phyloP scores from a whole-genome alignment of 805 yeast species.

The Nakazawaea ishiwadae region DNA sequence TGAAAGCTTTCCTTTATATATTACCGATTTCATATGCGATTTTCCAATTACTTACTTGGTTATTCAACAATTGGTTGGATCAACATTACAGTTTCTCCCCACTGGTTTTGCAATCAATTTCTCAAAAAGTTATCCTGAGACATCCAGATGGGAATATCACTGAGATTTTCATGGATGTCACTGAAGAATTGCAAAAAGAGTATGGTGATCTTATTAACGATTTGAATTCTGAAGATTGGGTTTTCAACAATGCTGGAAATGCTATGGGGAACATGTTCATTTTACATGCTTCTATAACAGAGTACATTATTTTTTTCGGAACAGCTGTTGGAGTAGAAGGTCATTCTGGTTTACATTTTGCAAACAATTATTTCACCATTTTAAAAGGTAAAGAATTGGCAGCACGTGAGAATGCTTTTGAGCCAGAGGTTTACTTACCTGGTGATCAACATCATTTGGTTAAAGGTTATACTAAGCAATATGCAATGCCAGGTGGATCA shows the following conservation, averaged over 20 bases:
- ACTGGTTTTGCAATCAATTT: conserved; percentile 50
- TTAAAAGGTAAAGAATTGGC: conserved; percentile 76
- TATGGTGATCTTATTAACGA: conserved; percentile 78
- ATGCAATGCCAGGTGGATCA: conserved; percentile 74
- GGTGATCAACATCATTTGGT: conserved; percentile 82
- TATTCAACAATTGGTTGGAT: conserved; percentile 67
- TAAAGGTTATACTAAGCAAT: conserved; percentile 78
- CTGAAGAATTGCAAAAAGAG: conserved; percentile 48
- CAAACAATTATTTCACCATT: conserved; percentile 96
- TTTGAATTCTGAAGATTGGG: conserved; percentile 79
- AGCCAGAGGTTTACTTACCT: conserved; percentile 71
- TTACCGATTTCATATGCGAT: background rate
- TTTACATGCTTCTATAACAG: conserved; percentile 90
- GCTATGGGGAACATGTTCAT: conserved; percentile 98
- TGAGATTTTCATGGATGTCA: conserved; percentile 57
- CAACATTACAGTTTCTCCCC: conserved; percentile 66
- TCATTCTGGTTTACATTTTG: conserved; percentile 91
- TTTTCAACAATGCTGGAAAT: conserved; percentile 96
- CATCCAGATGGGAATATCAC: conserved; percentile 59
- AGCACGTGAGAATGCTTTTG: conserved; percentile 56
- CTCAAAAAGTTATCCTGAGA: conserved; percentile 45
- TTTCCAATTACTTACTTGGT: conserved; percentile 25
- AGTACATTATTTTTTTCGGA: conserved; percentile 91
- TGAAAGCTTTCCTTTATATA: background rate
- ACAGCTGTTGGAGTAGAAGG: conserved; percentile 95